phyloP scores from a whole-genome alignment of 2,329 filamentous ascomycete species.

The Neopestalotiopsis rosae region DNA sequence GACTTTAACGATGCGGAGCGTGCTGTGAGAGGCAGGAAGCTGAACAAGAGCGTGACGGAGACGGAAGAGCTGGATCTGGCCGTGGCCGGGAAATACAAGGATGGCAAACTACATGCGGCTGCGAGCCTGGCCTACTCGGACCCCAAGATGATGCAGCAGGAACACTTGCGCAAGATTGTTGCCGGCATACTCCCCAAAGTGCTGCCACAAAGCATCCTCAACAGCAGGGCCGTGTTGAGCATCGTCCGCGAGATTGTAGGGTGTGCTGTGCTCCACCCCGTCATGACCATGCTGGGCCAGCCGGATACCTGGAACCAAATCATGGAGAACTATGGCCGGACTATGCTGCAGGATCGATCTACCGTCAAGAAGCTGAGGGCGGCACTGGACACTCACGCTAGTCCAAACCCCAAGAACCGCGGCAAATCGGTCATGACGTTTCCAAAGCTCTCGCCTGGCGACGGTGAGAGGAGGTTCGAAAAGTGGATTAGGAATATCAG shows the following conservation, averaged over 20 bases:
- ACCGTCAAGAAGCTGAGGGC: slow-evolving; percentile 91
- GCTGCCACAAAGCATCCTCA: slow-evolving; percentile 74
- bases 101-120: slow-evolving; percentile 87
- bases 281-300: slow-evolving; percentile 81
- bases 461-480: slow-evolving; percentile 92
- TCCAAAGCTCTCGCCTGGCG: slow-evolving; percentile 78
- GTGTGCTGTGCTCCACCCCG: slow-evolving; percentile 85
- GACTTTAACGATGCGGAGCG: slow-evolving; percentile 92
- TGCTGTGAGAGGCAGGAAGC: slow-evolving; percentile 81
- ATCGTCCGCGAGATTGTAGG: slow-evolving; percentile 89
- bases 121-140: slow-evolving; percentile 84
- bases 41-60: slow-evolving; percentile 90
- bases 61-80: slow-evolving; percentile 95
- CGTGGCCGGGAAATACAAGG: slow-evolving; percentile 91
- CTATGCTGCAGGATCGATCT: slow-evolving; percentile 91
- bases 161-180: slow-evolving; percentile 81
- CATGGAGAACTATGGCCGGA: slow-evolving; percentile 86
- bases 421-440: slow-evolving; percentile 66
- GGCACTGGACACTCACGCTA: slow-evolving; percentile 91
- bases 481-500: slow-evolving; percentile 89
- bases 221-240: slow-evolving; percentile 79
- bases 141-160: slow-evolving; percentile 83
- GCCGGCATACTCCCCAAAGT: slow-evolving; percentile 75
- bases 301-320: slow-evolving; percentile 98
- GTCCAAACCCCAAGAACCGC: slow-evolving; percentile 71